Conservation (phyloP, 1,139 yeast genomes). For the Zygosaccharomyces pseudobailii region DNA sequence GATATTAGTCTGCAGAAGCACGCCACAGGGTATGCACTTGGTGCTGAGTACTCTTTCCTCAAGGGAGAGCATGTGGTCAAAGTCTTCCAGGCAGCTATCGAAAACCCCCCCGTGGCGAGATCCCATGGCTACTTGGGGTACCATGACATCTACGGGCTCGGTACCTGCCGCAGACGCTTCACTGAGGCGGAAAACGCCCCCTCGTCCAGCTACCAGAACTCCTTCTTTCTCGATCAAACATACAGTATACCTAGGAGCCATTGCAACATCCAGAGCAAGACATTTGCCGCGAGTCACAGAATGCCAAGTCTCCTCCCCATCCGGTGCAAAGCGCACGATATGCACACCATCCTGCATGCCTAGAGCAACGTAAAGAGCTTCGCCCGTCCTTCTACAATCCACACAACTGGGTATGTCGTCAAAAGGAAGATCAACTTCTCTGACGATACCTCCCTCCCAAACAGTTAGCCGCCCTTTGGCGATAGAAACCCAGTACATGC, state of each 20-base stretch:
- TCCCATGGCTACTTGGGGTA: background rate
- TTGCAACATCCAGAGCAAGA: slow-evolving; percentile 3
- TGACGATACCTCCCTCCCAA: background rate
- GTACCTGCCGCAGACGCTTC: background rate
- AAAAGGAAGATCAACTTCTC: slow-evolving; percentile 2
- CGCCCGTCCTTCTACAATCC: background rate
- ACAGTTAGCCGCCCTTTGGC: background rate
- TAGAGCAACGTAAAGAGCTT: background rate
- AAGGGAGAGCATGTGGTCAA: slow-evolving; percentile 2
- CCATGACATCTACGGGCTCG: background rate
- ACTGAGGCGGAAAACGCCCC: background rate
- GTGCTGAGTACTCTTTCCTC: slow-evolving; percentile 6
- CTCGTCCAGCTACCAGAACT: slow-evolving; percentile 4
- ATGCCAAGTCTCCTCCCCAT: background rate
- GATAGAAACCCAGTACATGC: background rate
- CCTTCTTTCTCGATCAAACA: slow-evolving; percentile 5
- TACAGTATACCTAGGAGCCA: slow-evolving; percentile 3
- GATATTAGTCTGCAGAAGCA: slow-evolving; percentile 11
- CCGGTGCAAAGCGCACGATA: background rate
- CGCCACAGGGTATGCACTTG: background rate
- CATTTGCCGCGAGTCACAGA: background rate
- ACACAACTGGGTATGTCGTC: background rate
- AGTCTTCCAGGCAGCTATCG: background rate
- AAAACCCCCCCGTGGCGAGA: slow-evolving; percentile 4
- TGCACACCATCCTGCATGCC: background rate